These are phyloP conservation scores for Trichoderma koningii DNA, from an alignment of 2,329 filamentous ascomycete genomes.

Conservation along the genomic window DNA sequence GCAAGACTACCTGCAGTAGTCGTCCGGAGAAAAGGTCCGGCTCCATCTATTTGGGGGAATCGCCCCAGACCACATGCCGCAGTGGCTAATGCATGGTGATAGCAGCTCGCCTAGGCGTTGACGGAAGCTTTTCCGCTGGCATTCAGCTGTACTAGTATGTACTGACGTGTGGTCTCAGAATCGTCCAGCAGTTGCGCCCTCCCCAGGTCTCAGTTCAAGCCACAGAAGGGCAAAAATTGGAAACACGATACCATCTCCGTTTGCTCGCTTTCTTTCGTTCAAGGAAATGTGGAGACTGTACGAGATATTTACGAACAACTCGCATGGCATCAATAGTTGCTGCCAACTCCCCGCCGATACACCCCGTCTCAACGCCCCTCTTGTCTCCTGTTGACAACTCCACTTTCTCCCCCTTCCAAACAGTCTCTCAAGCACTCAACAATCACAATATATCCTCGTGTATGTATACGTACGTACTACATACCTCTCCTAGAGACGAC, in stretches of 20 bases:
- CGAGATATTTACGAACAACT: neutral
- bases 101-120: neutral
- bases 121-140: neutral
- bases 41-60: conserved; percentile 20
- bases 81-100: conserved; percentile 3
- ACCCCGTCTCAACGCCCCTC: conserved; percentile 2
- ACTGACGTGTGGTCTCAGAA: neutral
- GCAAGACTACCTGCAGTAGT: neutral
- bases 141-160: too few relatives aligned
- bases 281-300: neutral
- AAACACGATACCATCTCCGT: neutral
- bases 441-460: neutral
- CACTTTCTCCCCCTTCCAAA: neutral
- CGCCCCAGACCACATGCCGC: conserved; percentile 4
- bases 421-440: neutral
- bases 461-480: neutral
- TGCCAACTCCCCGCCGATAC: neutral
- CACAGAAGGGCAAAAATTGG: neutral
- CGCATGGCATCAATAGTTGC: too few relatives aligned
- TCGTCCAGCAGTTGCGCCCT: neutral
- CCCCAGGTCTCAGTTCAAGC: neutral
- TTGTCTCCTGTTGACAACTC: conserved; percentile 1
- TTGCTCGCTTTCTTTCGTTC: neutral
- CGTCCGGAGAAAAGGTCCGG: neutral
- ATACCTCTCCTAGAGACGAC: too few relatives aligned